Conservation (phyloP, 1,284 basidiomycete species). For the Pterulicium gracile region DNA sequence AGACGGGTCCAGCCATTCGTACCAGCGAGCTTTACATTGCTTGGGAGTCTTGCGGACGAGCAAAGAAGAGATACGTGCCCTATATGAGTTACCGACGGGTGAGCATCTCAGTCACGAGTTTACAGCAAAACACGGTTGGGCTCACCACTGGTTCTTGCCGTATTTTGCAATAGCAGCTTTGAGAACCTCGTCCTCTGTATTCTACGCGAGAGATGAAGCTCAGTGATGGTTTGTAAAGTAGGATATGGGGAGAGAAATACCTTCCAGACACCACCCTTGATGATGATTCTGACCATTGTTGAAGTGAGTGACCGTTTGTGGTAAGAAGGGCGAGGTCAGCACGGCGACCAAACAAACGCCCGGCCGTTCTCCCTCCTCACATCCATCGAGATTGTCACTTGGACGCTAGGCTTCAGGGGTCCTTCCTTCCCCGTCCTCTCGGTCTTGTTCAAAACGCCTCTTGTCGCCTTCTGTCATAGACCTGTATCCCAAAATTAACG, state of each 20-base stretch:
- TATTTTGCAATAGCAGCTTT: constrained; percentile 98
- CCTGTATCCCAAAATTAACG: too few species aligned
- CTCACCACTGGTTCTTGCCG: constrained; percentile 90
- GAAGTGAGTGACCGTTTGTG: constrained; percentile 1
- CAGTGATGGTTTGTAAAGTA: constrained; percentile 12
- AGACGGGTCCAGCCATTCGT: constrained; percentile 98
- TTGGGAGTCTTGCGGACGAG: constrained; percentile 98
- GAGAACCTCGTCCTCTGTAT: constrained; percentile 94
- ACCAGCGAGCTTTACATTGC: constrained; percentile 99
- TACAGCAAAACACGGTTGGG: constrained; percentile 7
- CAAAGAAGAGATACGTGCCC: constrained; percentile 97
- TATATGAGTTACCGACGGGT: too few species aligned
- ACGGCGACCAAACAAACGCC: background rate
- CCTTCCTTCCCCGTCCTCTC: too few species aligned
- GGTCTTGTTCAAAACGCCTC: too few species aligned
- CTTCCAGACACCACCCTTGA: constrained; percentile 86
- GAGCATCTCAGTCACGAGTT: too few species aligned
- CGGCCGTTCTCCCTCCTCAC: constrained; percentile 10
- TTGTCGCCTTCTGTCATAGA: too few species aligned
- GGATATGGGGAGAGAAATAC: constrained; percentile 19
- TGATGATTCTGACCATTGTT: constrained; percentile 88
- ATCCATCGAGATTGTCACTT: constrained; percentile 7
- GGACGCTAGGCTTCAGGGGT: too few species aligned
- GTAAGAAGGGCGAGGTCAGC: too few species aligned
- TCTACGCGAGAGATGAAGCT: constrained; percentile 29